Base-by-base conservation (phyloP, 1,284 basidiomycete genomes). In the Tilletiopsis washingtonensis region DNA sequence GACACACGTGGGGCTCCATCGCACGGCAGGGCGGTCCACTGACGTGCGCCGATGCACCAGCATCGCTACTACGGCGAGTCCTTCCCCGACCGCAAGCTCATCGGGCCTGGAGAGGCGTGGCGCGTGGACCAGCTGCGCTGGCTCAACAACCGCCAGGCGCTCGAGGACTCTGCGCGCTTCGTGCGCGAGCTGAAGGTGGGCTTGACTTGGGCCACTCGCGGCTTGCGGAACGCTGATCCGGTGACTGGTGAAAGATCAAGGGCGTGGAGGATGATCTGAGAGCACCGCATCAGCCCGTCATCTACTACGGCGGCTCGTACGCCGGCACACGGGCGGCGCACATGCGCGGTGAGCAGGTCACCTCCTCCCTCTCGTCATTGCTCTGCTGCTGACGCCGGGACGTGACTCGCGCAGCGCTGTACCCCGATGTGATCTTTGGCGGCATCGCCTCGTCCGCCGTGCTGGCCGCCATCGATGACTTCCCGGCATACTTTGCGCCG, bases 241-340 rank as follows among this genome's bases (percentile, higher is more conserved):
- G n/a, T n/a, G n/a, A n/a, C n/a, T n/a, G n/a, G n/a, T n/a, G n/a
- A n/a, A n/a, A n/a, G n/a, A n/a, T n/a, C n/a, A n/a, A n/a, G n/a
- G n/a, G n/a, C n/a, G n/a, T n/a, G 49, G 74, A 74, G 1, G 84
- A 84, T 0, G 80, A 60, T 27, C 47, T 61, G 29, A 63, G 56
- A 43, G 47, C 37, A 24, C 43, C 54, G 26, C 9, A 37, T 41
- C 84, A 84, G 0, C 86, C 88, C 1, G 93, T 91, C 86, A 88
- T 97, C 57, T 93, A 93, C 74, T 94, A 94, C 64, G 91, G 93
- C 24, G 61, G 67, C n/a, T 67, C 62, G 0, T 91, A 97, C 67
- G 90, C 91, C 5, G 93, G 93, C 44, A 91, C 89, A 4, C 83
- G 91, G 15, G 84, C 90, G 0, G 93, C 93, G 0, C 89, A 96